phyloP scores from a whole-genome alignment of 331 rosid genomes.

The Acacia pycnantha region DNA sequence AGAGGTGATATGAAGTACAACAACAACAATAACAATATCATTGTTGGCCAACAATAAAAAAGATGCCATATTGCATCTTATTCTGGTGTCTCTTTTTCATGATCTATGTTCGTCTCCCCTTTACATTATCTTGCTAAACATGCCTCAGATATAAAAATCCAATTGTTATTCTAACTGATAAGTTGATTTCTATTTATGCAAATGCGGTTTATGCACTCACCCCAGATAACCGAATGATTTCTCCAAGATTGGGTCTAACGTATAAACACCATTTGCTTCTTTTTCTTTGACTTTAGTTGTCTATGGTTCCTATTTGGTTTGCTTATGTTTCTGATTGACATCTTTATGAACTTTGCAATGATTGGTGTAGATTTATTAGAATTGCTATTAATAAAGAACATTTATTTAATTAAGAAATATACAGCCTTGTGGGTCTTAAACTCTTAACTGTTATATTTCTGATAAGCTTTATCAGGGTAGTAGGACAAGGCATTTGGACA shows the following conservation, averaged over 20 bases:
- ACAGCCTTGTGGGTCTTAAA: not conserved
- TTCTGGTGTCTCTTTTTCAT: too few species aligned
- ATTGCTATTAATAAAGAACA: not conserved
- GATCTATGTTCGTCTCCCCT: not conserved
- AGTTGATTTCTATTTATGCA: too few species aligned
- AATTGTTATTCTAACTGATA: too few species aligned
- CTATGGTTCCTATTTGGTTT: not conserved
- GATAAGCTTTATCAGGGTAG: constrained; percentile 58
- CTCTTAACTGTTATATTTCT: too few species aligned
- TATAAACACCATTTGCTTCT: not conserved
- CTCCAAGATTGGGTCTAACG: not conserved
- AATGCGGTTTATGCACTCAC: not conserved
- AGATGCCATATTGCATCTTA: too few species aligned
- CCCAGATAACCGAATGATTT: too few species aligned
- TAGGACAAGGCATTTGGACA: constrained; percentile 88
- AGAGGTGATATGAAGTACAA: not conserved
- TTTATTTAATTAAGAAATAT: not conserved
- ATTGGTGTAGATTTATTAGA: constrained; percentile 8
- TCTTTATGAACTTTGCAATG: constrained; percentile 4
- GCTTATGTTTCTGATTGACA: not conserved
- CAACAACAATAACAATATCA: too few species aligned
- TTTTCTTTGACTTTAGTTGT: not conserved
- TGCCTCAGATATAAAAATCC: not conserved
- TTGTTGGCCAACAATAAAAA: too few species aligned
- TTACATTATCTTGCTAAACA: not conserved